A percentile compares a stretch with the other conserved stretches of the same genome.
Evolutionary conservation across 2,329 filamentous ascomycete species (phyloP).

Genomic region (Diaporthe aspalathi): DNA sequence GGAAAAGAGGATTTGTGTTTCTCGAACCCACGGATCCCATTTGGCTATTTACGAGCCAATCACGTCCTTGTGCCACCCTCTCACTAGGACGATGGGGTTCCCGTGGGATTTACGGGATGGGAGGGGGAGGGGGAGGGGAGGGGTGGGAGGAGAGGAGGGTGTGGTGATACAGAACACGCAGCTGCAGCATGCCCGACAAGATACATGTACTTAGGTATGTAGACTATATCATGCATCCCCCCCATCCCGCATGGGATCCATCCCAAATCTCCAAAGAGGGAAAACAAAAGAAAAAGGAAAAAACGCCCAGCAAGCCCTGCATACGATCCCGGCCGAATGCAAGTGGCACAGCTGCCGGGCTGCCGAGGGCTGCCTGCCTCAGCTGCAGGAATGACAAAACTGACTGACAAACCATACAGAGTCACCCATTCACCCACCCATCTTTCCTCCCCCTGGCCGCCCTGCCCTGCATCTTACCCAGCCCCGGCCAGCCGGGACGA

Average conservation of each 20-base stretch:
- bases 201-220: not conserved
- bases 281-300: not conserved
- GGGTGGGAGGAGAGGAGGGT: not conserved
- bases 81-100: not conserved
- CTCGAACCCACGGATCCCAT: not conserved
- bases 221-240: not conserved
- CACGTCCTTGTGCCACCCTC: not conserved
- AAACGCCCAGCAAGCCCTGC: not conserved
- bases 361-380: not conserved
- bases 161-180: not conserved
- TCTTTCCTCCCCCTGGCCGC: too few species aligned
- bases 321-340: not conserved
- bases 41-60: conserved; percentile 20
- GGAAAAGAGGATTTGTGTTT: not conserved
- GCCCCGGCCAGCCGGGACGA: conserved; percentile 13
- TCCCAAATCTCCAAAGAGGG: not conserved
- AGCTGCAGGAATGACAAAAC: conserved; percentile 8
- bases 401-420: conserved; percentile 14
- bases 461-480: not conserved
- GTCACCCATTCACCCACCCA: too few species aligned
- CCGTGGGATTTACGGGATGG: too few species aligned
- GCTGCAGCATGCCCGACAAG: conserved; percentile 3
- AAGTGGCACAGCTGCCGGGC: not conserved
- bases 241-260: not conserved
- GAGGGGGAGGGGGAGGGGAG: too few species aligned